Evolutionary conservation across 2,329 filamentous ascomycete species (phyloP).

Genomic region (Dactylonectria estremocensis): DNA sequence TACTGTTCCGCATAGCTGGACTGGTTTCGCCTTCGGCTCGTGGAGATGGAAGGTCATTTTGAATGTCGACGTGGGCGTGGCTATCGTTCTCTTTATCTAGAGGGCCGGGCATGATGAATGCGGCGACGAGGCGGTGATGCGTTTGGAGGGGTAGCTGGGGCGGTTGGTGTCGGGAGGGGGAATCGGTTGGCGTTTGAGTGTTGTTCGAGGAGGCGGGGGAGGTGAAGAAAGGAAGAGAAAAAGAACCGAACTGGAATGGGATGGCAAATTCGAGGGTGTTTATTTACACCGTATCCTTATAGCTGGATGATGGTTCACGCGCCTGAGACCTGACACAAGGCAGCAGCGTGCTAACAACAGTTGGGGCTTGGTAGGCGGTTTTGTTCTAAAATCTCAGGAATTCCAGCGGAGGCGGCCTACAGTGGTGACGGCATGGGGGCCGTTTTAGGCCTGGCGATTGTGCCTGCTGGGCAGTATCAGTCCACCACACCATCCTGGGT

Average conservation of each 20-base stretch:
- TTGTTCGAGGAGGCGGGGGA: constrained; percentile 24
- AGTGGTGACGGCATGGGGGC: constrained; percentile 15
- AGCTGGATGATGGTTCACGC: constrained; percentile 14
- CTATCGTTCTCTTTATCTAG: constrained; percentile 55
- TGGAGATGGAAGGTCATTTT: constrained; percentile 59
- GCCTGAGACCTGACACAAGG: constrained; percentile 20
- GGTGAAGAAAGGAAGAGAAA: constrained; percentile 3
- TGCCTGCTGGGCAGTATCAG: constrained; percentile 14
- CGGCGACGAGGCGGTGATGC: constrained; percentile 22
- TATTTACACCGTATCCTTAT: neutral
- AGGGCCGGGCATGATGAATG: constrained; percentile 58
- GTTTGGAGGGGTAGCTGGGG: constrained; percentile 34
- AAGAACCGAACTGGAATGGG: constrained; percentile 1
- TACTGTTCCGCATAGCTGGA: constrained; percentile 70
- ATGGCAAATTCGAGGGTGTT: constrained; percentile 13
- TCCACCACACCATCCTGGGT: constrained; percentile 22
- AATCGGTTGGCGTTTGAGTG: constrained; percentile 5
- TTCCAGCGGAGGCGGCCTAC: constrained; percentile 20
- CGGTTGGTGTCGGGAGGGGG: constrained; percentile 31
- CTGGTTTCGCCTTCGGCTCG: constrained; percentile 60
- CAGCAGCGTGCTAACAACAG: constrained; percentile 17
- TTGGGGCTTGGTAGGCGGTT: constrained; percentile 21
- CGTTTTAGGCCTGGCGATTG: constrained; percentile 6
- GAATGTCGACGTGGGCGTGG: constrained; percentile 65
- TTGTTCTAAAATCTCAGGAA: constrained; percentile 12